phyloP scores from a whole-genome alignment of 2,329 filamentous ascomycete species.

The Grosmannia penicillata region DNA sequence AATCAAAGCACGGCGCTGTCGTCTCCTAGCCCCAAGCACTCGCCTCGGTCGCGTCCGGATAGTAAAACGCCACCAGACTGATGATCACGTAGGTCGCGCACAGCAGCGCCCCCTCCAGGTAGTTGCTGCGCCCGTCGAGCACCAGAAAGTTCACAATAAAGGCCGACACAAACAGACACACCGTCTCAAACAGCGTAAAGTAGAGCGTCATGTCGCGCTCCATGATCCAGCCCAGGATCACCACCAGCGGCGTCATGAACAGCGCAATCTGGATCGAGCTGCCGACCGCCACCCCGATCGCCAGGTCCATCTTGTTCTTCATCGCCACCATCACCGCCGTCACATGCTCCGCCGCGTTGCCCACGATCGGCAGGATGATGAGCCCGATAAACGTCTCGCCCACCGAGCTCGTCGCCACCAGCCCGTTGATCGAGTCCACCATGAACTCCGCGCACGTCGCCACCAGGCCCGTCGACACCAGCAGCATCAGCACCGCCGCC shows the following conservation, averaged over 20 bases:
- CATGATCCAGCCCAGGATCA: conserved; percentile 58
- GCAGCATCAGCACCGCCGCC: conserved; percentile 44
- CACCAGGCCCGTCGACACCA: conserved; percentile 50
- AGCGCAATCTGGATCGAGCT: conserved; percentile 60
- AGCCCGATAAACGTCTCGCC: conserved; percentile 56
- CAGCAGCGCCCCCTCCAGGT: conserved; percentile 62
- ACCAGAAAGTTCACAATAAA: conserved; percentile 84
- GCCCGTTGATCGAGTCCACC: conserved; percentile 50
- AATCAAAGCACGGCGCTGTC: too few relatives aligned
- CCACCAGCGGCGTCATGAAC: conserved; percentile 55
- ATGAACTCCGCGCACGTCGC: conserved; percentile 58
- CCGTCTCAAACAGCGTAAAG: conserved; percentile 80
- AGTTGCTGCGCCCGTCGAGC: conserved; percentile 73
- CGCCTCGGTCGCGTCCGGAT: conserved; percentile 35
- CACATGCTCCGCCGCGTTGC: conserved; percentile 60
- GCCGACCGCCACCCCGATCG: conserved; percentile 57
- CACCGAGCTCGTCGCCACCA: conserved; percentile 39
- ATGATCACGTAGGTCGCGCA: conserved; percentile 57
- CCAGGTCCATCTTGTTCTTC: conserved; percentile 65
- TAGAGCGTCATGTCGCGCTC: conserved; percentile 60
- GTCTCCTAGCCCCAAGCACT: conserved; percentile 15
- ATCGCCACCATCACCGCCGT: conserved; percentile 56
- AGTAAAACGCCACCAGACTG: conserved; percentile 51
- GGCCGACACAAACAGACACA: conserved; percentile 69
- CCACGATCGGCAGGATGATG: conserved; percentile 58